Conservation (phyloP, 495 filamentous ascomycete species). For the Cercophora newfieldiana region DNA sequence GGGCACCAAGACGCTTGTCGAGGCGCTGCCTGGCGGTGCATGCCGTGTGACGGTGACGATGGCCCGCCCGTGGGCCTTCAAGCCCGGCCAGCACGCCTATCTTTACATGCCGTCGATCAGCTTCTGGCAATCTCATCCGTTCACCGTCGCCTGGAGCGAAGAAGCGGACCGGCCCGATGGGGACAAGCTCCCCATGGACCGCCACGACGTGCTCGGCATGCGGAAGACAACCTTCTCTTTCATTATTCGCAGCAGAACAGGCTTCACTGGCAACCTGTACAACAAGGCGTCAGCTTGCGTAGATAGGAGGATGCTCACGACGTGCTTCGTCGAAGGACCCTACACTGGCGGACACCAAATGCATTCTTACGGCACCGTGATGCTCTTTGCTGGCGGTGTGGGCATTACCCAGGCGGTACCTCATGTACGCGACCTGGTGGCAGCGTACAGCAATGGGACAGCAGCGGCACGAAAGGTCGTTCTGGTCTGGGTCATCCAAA, state of each 20-base stretch:
- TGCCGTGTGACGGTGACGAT: conserved; percentile 73
- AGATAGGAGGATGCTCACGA: conserved; percentile 58
- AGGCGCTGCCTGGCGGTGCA: conserved; percentile 65
- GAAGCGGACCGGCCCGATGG: conserved; percentile 47
- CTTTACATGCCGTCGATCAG: conserved; percentile 76
- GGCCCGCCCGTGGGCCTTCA: conserved; percentile 71
- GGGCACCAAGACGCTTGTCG: conserved; percentile 58
- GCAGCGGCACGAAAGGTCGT: conserved; percentile 78
- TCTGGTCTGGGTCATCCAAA: conserved; percentile 89
- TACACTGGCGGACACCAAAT: conserved; percentile 70
- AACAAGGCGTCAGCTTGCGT: conserved; percentile 62
- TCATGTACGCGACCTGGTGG: conserved; percentile 71
- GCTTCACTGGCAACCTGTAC: conserved; percentile 79
- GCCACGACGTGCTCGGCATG: conserved; percentile 57
- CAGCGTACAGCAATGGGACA: conserved; percentile 64
- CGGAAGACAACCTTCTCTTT: conserved; percentile 71
- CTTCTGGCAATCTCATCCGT: conserved; percentile 68
- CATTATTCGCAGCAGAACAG: conserved; percentile 73
- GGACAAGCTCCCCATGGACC: conserved; percentile 56
- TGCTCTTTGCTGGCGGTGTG: conserved; percentile 84
- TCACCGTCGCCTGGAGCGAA: conserved; percentile 66
- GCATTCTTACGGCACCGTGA: conserved; percentile 78
- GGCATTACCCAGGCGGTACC: conserved; percentile 88
- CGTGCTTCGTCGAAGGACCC: conserved; percentile 76
- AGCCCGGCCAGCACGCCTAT: conserved; percentile 77